These are phyloP conservation scores for Trichophyton rubrum DNA, from an alignment of 2,329 filamentous ascomycete species.

Conservation along the genomic window DNA sequence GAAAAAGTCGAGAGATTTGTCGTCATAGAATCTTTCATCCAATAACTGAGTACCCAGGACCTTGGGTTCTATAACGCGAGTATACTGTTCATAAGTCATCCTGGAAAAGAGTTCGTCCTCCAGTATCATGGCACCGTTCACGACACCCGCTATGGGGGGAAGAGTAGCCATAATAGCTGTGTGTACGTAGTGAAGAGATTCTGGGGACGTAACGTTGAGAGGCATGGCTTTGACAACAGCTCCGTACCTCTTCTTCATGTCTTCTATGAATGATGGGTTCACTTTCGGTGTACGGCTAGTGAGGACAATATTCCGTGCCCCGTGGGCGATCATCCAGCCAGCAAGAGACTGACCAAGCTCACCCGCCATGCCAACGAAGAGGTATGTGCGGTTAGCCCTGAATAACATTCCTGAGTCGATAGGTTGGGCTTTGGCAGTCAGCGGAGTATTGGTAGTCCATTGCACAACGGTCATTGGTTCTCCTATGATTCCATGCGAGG, in stretches of 20 bases:
- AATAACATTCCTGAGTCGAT: slow-evolving; percentile 1
- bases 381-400: slow-evolving; percentile 20
- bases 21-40: slow-evolving; percentile 13
- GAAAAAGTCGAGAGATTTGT: slow-evolving; percentile 9
- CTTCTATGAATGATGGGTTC: slow-evolving; percentile 12
- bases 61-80: slow-evolving; percentile 27
- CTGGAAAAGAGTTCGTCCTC: slow-evolving; percentile 24
- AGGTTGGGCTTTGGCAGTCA: not conserved
- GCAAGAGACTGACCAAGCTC: slow-evolving; percentile 21
- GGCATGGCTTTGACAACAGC: not conserved
- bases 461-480: not conserved
- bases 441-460: not conserved
- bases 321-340: slow-evolving; percentile 21
- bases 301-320: slow-evolving; percentile 20
- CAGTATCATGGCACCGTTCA: slow-evolving; percentile 27
- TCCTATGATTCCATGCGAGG: not conserved
- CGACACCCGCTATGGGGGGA: slow-evolving; percentile 21
- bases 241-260: not conserved
- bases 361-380: slow-evolving; percentile 22
- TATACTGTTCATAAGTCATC: slow-evolving; percentile 22
- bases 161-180: slow-evolving; percentile 8
- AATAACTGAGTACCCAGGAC: slow-evolving; percentile 25
- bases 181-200: not conserved
- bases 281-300: slow-evolving; percentile 22
- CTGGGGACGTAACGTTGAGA: not conserved